Evolutionary conservation across 2,329 filamentous ascomycete species (phyloP).

Genomic region (Fusarium penzigii): DNA sequence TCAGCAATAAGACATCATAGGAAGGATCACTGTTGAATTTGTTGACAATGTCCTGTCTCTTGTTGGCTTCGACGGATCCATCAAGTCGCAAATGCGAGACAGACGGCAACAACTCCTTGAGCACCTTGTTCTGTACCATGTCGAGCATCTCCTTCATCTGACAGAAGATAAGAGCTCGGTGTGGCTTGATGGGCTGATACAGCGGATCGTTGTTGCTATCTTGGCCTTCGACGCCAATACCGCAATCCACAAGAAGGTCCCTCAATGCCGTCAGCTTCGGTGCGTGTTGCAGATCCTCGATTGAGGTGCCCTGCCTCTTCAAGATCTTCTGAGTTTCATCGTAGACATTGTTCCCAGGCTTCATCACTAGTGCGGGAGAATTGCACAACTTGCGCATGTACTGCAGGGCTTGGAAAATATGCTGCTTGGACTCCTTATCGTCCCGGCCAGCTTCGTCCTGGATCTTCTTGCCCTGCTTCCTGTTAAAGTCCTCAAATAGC

Average conservation of each 20-base stretch:
- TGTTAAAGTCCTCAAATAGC: conserved; percentile 94
- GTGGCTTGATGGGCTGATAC: conserved; percentile 86
- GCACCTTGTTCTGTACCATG: conserved; percentile 93
- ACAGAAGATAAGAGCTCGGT: conserved; percentile 95
- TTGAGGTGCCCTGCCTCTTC: conserved; percentile 72
- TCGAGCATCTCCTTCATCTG: conserved; percentile 99
- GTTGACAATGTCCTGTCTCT: conserved; percentile 97
- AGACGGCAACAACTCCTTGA: conserved; percentile 86
- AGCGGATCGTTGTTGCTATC: conserved; percentile 59
- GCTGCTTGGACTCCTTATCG: conserved; percentile 93
- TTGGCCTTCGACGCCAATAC: conserved; percentile 79
- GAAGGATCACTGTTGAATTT: conserved; percentile 98
- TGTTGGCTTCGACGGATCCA: conserved; percentile 87
- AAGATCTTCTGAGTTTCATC: conserved; percentile 83
- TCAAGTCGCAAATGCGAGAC: conserved; percentile 95
- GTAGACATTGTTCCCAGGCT: conserved; percentile 88
- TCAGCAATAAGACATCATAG: conserved; percentile 90
- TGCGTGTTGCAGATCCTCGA: conserved; percentile 85
- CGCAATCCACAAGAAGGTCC: conserved; percentile 96
- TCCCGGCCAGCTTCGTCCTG: conserved; percentile 79
- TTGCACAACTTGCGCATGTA: conserved; percentile 99
- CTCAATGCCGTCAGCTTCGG: conserved; percentile 89
- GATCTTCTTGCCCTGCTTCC: conserved; percentile 87
- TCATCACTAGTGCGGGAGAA: conserved; percentile 93
- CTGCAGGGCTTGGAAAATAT: conserved; percentile 98